Percentiles rank a stretch among this genome's conserved stretches.
phyloP scores from a whole-genome alignment of 2,329 filamentous ascomycete genomes.

The Aspergillus sp. region DNA sequence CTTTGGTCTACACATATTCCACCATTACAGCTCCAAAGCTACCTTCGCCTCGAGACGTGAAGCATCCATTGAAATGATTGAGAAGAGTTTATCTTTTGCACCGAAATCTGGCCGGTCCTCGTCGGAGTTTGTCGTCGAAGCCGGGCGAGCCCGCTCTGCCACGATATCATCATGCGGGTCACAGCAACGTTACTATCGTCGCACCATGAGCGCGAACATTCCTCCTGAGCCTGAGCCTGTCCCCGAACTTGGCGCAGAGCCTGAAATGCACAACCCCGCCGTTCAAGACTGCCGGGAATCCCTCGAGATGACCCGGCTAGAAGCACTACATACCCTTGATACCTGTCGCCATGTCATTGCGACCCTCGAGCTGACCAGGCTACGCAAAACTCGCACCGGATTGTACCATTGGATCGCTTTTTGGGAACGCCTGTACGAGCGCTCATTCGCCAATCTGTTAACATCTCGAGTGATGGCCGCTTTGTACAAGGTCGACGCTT shows the following conservation, averaged over 20 bases:
- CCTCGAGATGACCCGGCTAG: conserved; percentile 26
- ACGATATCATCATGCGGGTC: conserved; percentile 3
- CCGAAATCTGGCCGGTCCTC: conserved; percentile 5
- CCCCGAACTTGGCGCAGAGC: neutral
- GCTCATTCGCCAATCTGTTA: conserved; percentile 24
- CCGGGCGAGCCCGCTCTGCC: conserved; percentile 3
- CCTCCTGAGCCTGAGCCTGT: conserved; percentile 8
- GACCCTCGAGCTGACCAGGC: conserved; percentile 34
- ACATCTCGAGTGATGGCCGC: conserved; percentile 21
- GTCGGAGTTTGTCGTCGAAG: conserved; percentile 1
- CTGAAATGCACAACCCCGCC: neutral
- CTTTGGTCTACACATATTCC: conserved; percentile 1
- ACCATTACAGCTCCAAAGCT: conserved; percentile 2
- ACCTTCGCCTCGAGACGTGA: neutral
- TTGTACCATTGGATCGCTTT: conserved; percentile 34
- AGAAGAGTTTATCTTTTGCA: conserved; percentile 8
- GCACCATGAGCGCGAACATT: conserved; percentile 11
- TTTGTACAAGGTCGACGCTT: conserved; percentile 28
- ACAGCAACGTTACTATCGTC: conserved; percentile 23
- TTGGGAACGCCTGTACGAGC: conserved; percentile 34
- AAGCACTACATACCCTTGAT: conserved; percentile 30
- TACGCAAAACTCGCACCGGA: conserved; percentile 36
- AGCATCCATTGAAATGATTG: conserved; percentile 16
- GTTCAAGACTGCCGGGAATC: neutral
- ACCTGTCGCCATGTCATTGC: conserved; percentile 34